Evolutionary conservation across 164 flowering plant species (phyloP).

Genomic region (Annona cherimola): DNA sequence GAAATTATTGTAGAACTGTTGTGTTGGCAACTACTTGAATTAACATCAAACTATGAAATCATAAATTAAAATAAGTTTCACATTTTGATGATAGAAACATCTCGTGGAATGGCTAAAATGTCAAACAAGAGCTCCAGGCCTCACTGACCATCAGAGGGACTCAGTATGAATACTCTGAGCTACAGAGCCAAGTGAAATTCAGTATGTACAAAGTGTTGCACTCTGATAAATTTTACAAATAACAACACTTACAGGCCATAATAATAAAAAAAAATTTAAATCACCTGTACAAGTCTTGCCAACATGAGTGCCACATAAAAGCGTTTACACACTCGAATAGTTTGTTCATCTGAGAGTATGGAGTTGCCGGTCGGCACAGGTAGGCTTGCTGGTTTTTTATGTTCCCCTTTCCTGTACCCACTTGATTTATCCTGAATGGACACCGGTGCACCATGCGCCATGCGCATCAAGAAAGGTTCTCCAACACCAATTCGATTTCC

Average conservation of each 20-base stretch:
- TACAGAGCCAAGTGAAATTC: neutral
- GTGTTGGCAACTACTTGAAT: too few species aligned
- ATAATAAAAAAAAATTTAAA: neutral
- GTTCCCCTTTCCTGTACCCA: constrained; percentile 34
- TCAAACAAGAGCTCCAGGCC: neutral
- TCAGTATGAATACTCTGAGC: neutral
- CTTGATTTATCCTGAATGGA: constrained; percentile 35
- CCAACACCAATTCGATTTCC: constrained; percentile 88
- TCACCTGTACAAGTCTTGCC: constrained; percentile 90
- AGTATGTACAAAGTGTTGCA: neutral
- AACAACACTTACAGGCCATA: constrained; percentile 1
- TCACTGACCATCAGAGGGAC: neutral
- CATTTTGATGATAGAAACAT: too few species aligned
- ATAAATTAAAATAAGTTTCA: too few species aligned
- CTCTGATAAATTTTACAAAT: neutral
- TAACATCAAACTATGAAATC: too few species aligned
- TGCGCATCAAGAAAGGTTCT: constrained; percentile 95
- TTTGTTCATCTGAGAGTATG: constrained; percentile 61
- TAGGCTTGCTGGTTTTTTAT: constrained; percentile 25
- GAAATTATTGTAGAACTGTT: too few species aligned
- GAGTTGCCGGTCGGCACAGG: constrained; percentile 21
- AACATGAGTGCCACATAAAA: constrained; percentile 93
- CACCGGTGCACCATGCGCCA: constrained; percentile 95
- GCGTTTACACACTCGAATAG: constrained; percentile 75
- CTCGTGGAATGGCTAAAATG: neutral